Evolutionary conservation across 2,329 filamentous ascomycete species (phyloP), one percentile per base, ranked within the genome.

Genomic region (Cladosporium austrohemisphaericum): DNA sequence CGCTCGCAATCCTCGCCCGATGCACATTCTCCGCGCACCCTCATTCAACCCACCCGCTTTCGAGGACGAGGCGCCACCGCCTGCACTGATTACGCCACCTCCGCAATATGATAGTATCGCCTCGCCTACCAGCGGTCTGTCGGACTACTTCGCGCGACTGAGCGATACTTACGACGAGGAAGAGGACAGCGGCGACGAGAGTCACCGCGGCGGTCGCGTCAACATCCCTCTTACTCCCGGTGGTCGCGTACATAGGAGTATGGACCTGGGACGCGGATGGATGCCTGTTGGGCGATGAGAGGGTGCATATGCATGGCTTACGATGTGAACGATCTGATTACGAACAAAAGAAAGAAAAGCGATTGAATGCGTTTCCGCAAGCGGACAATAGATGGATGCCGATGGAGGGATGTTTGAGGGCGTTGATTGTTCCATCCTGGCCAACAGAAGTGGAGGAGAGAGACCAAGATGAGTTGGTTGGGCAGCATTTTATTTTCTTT

Each of bases 1-100:
- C 49, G 53, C 49, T 31, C 55, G 50, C 41, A 51, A 38, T 31
- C 53, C 13, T 35, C 79, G 89, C 4, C 90, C 91, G 0, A 94
- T 95, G 45, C 91, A 95, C 65, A 77, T 95, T 2, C 70, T 95
- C 25, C 83, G 91, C 19, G 79, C 82, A 5, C 91, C 91, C 0
- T 94, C 88, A 0, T 95, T 90, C 70, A 90, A 90, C 52, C 91
- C 91, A 2, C 90, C 91, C 0, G 81, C 88, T 0, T 95, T 95
- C 62, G 85, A 93, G 54, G 88, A 88, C 4, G 86, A 94, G 46
- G 77, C 83, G 4, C 83, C 86, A 0, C 86, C 88, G 3, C 86
- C 86, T 43, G 82, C 85, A 1, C 67, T 86, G 13, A 75, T 86
- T 55, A 94, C 89, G 0, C 90, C 90, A 1, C 91, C 91, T 6